A percentile compares a stretch with the other conserved stretches of the same genome.
Conservation (phyloP, 2,329 filamentous ascomycete species). For the Bimuria novae-zelandiae region DNA sequence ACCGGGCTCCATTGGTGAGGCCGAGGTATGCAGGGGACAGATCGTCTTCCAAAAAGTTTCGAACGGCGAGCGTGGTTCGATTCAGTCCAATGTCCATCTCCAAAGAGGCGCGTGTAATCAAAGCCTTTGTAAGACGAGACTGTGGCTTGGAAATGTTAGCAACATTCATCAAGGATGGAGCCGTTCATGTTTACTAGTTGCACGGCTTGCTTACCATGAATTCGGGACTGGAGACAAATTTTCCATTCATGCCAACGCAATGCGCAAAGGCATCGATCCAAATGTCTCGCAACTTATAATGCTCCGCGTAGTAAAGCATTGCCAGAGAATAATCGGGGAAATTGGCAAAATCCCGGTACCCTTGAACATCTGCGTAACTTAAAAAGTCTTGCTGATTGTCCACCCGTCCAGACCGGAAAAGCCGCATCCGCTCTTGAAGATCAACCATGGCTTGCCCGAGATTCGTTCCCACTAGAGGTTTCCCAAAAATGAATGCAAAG, state of each 20-base stretch:
- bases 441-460: conserved; percentile 68
- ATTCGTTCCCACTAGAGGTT: conserved; percentile 68
- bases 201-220: conserved; percentile 58
- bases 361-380: conserved; percentile 68
- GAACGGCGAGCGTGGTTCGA: conserved; percentile 62
- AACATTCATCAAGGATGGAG: background rate
- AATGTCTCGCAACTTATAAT: conserved; percentile 64
- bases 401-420: conserved; percentile 59
- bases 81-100: conserved; percentile 69
- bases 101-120: conserved; percentile 65
- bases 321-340: conserved; percentile 71
- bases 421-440: conserved; percentile 67
- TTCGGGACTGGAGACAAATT: conserved; percentile 61
- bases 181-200: background rate
- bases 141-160: conserved; percentile 34
- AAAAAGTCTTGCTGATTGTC: conserved; percentile 67
- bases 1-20: conserved; percentile 62
- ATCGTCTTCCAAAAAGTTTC: conserved; percentile 73
- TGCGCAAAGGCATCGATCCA: conserved; percentile 78
- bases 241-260: conserved; percentile 76
- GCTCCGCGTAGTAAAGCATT: conserved; percentile 69
- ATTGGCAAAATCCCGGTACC: conserved; percentile 69
- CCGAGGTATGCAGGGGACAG: conserved; percentile 69
- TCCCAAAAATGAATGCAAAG: conserved; percentile 70
- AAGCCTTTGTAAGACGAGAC: conserved; percentile 62